Conservation (phyloP, 768 basidiomycete genomes). For the Leccinellum rugosiceps region DNA sequence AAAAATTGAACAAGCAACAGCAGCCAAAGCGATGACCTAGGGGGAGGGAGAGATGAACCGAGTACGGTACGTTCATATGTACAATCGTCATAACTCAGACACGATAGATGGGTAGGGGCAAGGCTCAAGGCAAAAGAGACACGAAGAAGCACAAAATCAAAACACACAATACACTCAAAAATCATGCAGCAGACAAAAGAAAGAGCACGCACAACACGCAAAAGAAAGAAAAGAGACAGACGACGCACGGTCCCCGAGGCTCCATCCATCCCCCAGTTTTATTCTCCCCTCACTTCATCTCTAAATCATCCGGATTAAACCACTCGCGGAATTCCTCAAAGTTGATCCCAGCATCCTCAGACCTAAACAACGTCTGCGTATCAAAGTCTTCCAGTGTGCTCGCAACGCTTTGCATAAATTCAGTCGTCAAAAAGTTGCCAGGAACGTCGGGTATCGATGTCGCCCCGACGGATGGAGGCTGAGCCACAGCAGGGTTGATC, state of each 20-base stretch:
- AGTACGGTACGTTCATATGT: constrained; percentile 9
- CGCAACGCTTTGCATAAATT: constrained; percentile 46
- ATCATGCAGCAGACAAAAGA: constrained; percentile 2
- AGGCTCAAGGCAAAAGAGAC: constrained; percentile 2
- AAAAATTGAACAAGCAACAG: too few species aligned
- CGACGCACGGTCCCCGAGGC: constrained; percentile 6
- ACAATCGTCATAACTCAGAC: constrained; percentile 8
- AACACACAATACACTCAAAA: constrained; percentile 3
- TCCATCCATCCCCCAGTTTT: too few species aligned
- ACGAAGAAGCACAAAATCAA: neutral
- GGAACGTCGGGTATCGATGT: constrained; percentile 28
- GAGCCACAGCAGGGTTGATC: constrained; percentile 23
- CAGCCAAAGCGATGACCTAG: too few species aligned
- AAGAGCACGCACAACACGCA: too few species aligned
- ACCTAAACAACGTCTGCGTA: constrained; percentile 36
- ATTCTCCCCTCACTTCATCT: constrained; percentile 21
- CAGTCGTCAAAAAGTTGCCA: constrained; percentile 22
- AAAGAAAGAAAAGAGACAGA: constrained; percentile 3
- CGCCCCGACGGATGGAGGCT: neutral
- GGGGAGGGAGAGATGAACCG: neutral
- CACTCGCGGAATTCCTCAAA: constrained; percentile 75
- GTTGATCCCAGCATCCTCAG: constrained; percentile 48
- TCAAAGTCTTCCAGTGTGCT: constrained; percentile 40
- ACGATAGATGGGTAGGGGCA: constrained; percentile 7
- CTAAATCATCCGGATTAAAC: constrained; percentile 56